phyloP scores from a whole-genome alignment of 2,329 filamentous ascomycete genomes.

The Fusarium pseudonygamai region DNA sequence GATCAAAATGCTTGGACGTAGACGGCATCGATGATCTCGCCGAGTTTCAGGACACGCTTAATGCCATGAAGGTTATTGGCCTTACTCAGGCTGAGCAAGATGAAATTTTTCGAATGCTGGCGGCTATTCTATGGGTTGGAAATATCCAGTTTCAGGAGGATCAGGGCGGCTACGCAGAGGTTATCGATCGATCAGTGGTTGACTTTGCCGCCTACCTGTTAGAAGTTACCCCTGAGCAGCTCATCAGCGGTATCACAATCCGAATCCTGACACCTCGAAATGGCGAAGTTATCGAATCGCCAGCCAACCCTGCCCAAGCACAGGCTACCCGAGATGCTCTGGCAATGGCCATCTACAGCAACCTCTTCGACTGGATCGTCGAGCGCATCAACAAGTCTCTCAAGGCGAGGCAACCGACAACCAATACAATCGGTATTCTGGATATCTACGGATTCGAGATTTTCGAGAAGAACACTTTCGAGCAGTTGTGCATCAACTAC shows the following conservation, averaged over 20 bases:
- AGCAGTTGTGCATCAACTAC: slow-evolving; percentile 99
- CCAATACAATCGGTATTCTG: slow-evolving; percentile 92
- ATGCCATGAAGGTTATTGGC: slow-evolving; percentile 96
- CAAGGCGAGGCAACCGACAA: slow-evolving; percentile 76
- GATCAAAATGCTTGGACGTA: slow-evolving; percentile 94
- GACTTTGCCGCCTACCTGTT: slow-evolving; percentile 95
- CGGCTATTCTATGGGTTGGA: slow-evolving; percentile 91
- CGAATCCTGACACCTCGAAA: slow-evolving; percentile 79
- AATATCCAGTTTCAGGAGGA: slow-evolving; percentile 94
- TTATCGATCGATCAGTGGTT: slow-evolving; percentile 88
- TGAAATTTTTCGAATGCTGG: slow-evolving; percentile 94
- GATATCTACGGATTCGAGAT: slow-evolving; percentile 99
- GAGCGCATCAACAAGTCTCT: slow-evolving; percentile 89
- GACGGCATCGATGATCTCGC: slow-evolving; percentile 91
- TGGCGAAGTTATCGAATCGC: slow-evolving; percentile 75
- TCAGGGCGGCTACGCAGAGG: slow-evolving; percentile 86
- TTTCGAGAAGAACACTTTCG: slow-evolving; percentile 98
- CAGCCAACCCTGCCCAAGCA: slow-evolving; percentile 88
- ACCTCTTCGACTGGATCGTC: slow-evolving; percentile 99
- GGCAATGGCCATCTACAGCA: slow-evolving; percentile 95
- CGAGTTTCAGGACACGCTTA: slow-evolving; percentile 88
- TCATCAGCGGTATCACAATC: slow-evolving; percentile 88
- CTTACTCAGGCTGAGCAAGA: slow-evolving; percentile 90
- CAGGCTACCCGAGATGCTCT: slow-evolving; percentile 88
- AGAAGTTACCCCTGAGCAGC: slow-evolving; percentile 81